Evolutionary conservation across 2,329 filamentous ascomycete genomes (phyloP).

Genomic region (Pyricularia sp.): DNA sequence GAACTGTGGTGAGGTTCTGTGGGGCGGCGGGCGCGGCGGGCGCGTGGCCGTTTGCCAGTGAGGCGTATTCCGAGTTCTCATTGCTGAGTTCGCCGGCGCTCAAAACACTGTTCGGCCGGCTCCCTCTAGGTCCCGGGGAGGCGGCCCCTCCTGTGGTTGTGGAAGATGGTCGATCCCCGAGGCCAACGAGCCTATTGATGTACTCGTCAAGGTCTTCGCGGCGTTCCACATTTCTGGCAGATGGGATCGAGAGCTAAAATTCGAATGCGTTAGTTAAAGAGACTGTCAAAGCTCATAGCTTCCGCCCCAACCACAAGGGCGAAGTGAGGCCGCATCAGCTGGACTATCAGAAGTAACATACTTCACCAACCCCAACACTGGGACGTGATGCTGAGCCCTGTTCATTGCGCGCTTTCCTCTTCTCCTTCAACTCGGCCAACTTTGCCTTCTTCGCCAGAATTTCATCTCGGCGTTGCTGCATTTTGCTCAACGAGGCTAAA

Average conservation of each 20-base stretch:
- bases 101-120: conserved; percentile 74
- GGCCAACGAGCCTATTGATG: conserved; percentile 68
- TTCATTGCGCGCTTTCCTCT: conserved; percentile 3
- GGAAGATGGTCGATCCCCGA: conserved; percentile 51
- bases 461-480: conserved; percentile 84
- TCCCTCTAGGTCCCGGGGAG: conserved; percentile 56
- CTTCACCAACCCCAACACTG: neutral
- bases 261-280: neutral
- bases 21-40: conserved; percentile 28
- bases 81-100: conserved; percentile 72
- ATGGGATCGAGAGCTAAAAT: neutral
- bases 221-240: conserved; percentile 4
- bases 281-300: neutral
- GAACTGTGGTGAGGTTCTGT: conserved; percentile 61
- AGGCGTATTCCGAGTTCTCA: conserved; percentile 50
- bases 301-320: neutral
- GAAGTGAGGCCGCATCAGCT: neutral
- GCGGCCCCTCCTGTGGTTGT: conserved; percentile 44
- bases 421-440: conserved; percentile 82
- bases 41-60: conserved; percentile 24
- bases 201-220: conserved; percentile 71
- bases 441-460: conserved; percentile 94
- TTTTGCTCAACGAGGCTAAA: conserved; percentile 21
- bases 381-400: neutral
- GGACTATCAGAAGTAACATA: neutral